Percentiles rank a stretch among this genome's conserved stretches.
These are phyloP conservation scores for Botrytis tulipae DNA, from an alignment of 2,329 filamentous ascomycete species.

Conservation along the genomic window DNA sequence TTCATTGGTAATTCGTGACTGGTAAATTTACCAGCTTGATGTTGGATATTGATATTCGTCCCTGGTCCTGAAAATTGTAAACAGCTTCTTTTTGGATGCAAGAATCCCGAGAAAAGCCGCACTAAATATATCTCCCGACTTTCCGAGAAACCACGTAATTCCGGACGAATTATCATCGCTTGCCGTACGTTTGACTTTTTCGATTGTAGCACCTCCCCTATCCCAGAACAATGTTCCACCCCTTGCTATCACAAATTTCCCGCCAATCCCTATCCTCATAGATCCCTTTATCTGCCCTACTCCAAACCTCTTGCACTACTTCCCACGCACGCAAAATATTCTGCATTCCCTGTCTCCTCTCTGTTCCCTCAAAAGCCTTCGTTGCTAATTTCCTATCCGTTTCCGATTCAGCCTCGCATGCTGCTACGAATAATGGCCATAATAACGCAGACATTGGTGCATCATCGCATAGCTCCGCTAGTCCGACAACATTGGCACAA, in stretches of 20 bases:
- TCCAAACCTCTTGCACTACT: conserved; percentile 61
- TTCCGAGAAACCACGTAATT: background rate
- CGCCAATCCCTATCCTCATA: conserved; percentile 45
- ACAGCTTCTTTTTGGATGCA: background rate
- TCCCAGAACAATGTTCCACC: conserved; percentile 58
- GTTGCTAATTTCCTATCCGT: conserved; percentile 52
- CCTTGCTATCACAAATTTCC: conserved; percentile 55
- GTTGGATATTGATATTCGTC: background rate
- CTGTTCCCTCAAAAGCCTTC: conserved; percentile 52
- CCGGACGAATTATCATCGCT: background rate
- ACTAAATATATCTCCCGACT: no score
- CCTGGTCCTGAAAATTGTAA: no score
- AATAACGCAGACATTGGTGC: conserved; percentile 63
- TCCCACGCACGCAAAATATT: conserved; percentile 62
- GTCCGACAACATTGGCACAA: conserved; percentile 54
- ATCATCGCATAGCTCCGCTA: conserved; percentile 37
- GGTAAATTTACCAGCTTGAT: background rate
- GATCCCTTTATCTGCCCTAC: conserved; percentile 44
- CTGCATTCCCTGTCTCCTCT: conserved; percentile 60
- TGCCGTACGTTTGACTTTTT: background rate
- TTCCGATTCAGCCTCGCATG: conserved; percentile 54
- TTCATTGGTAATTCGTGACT: background rate
- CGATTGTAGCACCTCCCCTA: background rate
- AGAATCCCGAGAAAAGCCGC: background rate
- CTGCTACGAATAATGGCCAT: conserved; percentile 63